A percentile compares a stretch with the other conserved stretches of the same genome.
phyloP scores from a whole-genome alignment of 2,329 filamentous ascomycete species.

The Phyllosticta paracitricarpa region DNA sequence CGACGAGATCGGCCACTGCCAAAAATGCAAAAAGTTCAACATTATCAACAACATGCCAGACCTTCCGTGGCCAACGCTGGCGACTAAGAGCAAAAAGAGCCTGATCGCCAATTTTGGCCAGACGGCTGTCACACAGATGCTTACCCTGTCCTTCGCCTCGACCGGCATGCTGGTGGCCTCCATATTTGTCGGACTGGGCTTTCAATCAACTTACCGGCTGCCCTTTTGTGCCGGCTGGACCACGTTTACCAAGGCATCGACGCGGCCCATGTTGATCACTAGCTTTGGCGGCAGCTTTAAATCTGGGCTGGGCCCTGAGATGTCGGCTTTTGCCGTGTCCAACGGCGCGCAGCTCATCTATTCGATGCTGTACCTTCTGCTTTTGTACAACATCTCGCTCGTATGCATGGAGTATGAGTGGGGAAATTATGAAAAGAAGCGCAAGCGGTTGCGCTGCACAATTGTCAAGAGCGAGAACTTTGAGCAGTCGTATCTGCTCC shows the following conservation, averaged over 20 bases:
- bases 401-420: constrained; percentile 21
- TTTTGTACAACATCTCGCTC: constrained; percentile 24
- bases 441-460: constrained; percentile 19
- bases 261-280: background rate
- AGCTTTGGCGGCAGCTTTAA: background rate
- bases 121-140: constrained; percentile 22
- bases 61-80: constrained; percentile 19
- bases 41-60: constrained; percentile 15
- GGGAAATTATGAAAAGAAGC: constrained; percentile 19
- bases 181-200: constrained; percentile 14
- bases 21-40: constrained; percentile 22
- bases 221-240: constrained; percentile 4
- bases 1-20: constrained; percentile 15
- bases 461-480: constrained; percentile 21
- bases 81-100: constrained; percentile 23
- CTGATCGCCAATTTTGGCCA: constrained; percentile 22
- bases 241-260: background rate
- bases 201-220: constrained; percentile 8
- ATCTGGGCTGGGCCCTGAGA: constrained; percentile 16
- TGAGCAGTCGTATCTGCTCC: constrained; percentile 20
- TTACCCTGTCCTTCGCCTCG: constrained; percentile 7
- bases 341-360: constrained; percentile 24
- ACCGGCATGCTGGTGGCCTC: constrained; percentile 16
- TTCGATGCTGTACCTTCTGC: constrained; percentile 21
- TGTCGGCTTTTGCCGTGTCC: constrained; percentile 18